A percentile compares a stretch with the other conserved stretches of the same genome.
Conservation (phyloP, 306 rosid genomes). For the Vicia sativa region DNA sequence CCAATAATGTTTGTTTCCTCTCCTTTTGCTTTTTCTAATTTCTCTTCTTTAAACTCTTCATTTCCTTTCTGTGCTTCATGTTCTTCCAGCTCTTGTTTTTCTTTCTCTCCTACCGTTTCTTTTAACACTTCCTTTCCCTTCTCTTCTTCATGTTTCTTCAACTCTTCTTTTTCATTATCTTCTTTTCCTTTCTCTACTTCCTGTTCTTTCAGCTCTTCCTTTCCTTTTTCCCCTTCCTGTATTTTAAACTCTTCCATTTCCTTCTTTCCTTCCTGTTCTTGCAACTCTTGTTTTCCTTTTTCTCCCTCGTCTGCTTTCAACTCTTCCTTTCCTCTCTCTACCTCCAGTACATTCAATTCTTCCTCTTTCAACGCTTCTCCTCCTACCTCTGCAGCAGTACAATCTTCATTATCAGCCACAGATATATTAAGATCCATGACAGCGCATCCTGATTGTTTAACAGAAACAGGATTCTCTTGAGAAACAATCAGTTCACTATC, state of each 20-base stretch:
- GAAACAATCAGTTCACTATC: slow-evolving; percentile 36
- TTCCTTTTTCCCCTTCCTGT: slow-evolving; percentile 20
- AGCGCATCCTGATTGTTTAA: slow-evolving; percentile 25
- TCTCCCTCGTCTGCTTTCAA: slow-evolving; percentile 9
- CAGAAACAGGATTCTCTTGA: slow-evolving; percentile 40
- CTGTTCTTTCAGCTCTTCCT: slow-evolving; percentile 21
- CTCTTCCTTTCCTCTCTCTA: slow-evolving; percentile 13
- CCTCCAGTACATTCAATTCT: slow-evolving; percentile 19
- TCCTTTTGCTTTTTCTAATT: slow-evolving; percentile 34
- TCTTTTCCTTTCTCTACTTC: slow-evolving; percentile 34
- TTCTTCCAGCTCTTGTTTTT: slow-evolving; percentile 11
- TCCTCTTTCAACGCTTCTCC: slow-evolving; percentile 36
- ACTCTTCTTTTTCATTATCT: slow-evolving; percentile 40
- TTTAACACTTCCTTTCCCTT: slow-evolving; percentile 24
- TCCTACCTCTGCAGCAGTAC: slow-evolving; percentile 38
- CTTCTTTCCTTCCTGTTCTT: slow-evolving; percentile 22
- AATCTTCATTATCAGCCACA: slow-evolving; percentile 35
- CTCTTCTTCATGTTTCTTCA: slow-evolving; percentile 32
- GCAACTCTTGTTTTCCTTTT: slow-evolving; percentile 28
- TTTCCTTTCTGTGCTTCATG: slow-evolving; percentile 19
- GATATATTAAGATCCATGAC: slow-evolving; percentile 41
- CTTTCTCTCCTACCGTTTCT: slow-evolving; percentile 12
- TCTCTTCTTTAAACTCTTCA: slow-evolving; percentile 37
- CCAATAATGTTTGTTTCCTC: slow-evolving; percentile 40
- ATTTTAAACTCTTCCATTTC: slow-evolving; percentile 19